A percentile compares a stretch with the other conserved stretches of the same genome.
These are phyloP conservation scores for Sutorius australiensis DNA, from an alignment of 768 basidiomycete genomes.

Conservation along the genomic window DNA sequence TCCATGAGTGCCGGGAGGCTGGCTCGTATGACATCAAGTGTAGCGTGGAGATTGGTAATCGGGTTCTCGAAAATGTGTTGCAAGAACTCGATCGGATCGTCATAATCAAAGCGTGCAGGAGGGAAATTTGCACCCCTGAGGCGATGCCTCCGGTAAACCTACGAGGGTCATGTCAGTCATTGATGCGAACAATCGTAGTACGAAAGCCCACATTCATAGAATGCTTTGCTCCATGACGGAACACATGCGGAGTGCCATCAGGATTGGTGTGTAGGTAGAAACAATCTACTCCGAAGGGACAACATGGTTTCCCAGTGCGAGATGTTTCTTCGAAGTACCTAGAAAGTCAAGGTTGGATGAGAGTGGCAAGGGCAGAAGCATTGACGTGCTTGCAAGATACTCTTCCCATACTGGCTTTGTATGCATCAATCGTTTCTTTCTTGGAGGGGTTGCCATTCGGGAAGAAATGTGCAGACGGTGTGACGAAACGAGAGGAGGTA, in stretches of 20 bases:
- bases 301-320: constrained; percentile 45
- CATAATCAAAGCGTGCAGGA: constrained; percentile 29
- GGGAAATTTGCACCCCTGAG: constrained; percentile 18
- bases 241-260: constrained; percentile 61
- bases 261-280: constrained; percentile 70
- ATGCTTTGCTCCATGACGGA: constrained; percentile 50
- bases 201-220: constrained; percentile 49
- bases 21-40: constrained; percentile 32
- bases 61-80: constrained; percentile 48
- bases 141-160: constrained; percentile 27
- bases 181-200: constrained; percentile 26
- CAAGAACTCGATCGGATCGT: constrained; percentile 41
- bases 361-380: not conserved
- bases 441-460: constrained; percentile 53
- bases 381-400: constrained; percentile 60
- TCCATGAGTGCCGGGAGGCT: constrained; percentile 32
- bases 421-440: constrained; percentile 45
- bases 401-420: constrained; percentile 70
- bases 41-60: constrained; percentile 42
- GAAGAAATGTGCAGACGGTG: constrained; percentile 69
- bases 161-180: not conserved
- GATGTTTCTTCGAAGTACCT: constrained; percentile 64
- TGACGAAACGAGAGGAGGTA: constrained; percentile 59
- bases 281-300: constrained; percentile 79
- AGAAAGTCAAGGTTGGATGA: not conserved